A percentile compares a stretch with the other conserved stretches of the same genome.
These are phyloP conservation scores for Macrotyloma uniflorum DNA, from an alignment of 306 rosid genomes.

Conservation along the genomic window DNA sequence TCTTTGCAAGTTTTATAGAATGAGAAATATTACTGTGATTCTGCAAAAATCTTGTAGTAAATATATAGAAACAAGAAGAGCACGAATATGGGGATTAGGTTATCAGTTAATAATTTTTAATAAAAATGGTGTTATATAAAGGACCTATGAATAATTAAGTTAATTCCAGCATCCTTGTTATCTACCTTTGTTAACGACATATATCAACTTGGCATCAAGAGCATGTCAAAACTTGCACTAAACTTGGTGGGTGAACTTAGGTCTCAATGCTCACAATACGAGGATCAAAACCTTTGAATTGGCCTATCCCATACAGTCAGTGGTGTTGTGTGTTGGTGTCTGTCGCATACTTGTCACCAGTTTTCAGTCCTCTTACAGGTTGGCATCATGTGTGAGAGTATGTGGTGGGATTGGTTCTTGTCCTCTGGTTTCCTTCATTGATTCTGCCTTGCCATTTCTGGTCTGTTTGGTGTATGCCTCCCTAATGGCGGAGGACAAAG, in stretches of 20 bases:
- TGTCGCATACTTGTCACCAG: not conserved
- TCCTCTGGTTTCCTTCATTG: not conserved
- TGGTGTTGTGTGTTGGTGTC: not conserved
- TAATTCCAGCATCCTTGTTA: not conserved
- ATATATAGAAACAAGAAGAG: not conserved
- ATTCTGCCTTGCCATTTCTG: not conserved
- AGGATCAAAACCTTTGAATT: not conserved
- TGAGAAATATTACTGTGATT: not conserved
- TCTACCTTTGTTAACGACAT: not conserved
- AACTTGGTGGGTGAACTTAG: not conserved
- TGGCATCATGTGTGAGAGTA: not conserved
- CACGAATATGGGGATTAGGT: not conserved
- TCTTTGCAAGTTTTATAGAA: conserved; percentile 2
- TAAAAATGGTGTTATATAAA: not conserved
- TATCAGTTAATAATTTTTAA: not conserved
- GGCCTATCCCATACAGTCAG: not conserved
- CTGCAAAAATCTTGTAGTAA: not conserved
- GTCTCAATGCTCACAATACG: not conserved
- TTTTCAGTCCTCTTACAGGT: not conserved
- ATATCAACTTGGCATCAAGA: not conserved
- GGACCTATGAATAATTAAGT: not conserved
- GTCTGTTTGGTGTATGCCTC: not conserved
- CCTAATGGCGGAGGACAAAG: not conserved
- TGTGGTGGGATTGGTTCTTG: not conserved
- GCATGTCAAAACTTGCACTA: not conserved